Conservation (phyloP, 805 yeast species). For the Lachancea nothofagi region DNA sequence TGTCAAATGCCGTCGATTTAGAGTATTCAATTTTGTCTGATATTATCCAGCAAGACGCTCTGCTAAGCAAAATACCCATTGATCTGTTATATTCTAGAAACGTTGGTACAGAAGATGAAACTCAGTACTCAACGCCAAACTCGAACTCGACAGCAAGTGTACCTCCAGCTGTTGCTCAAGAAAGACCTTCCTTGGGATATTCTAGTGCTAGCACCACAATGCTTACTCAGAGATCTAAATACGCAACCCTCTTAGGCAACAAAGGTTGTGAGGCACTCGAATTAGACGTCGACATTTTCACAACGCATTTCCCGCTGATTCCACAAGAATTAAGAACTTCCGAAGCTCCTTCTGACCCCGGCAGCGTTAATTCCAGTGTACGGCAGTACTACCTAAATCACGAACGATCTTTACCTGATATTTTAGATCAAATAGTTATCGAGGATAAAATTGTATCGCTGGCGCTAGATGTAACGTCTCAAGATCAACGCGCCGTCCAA, state of each 20-base stretch:
- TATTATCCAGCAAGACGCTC: conserved; percentile 43
- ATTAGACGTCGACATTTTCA: conserved; percentile 24
- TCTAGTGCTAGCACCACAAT: conserved; percentile 2
- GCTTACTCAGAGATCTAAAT: conserved; percentile 8
- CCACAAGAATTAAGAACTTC: conserved; percentile 20
- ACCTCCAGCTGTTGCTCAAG: not conserved
- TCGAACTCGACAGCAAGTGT: conserved; percentile 3
- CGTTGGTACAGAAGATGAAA: conserved; percentile 1
- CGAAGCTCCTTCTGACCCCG: conserved; percentile 7
- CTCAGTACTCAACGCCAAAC: conserved; percentile 11
- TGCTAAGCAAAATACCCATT: conserved; percentile 24
- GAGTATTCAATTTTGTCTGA: conserved; percentile 67
- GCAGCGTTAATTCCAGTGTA: conserved; percentile 38
- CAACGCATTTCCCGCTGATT: conserved; percentile 28
- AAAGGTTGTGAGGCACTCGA: conserved; percentile 24
- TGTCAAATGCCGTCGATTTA: conserved; percentile 66
- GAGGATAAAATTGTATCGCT: conserved; percentile 17
- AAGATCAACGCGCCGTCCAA: conserved; percentile 16
- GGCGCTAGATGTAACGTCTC: conserved; percentile 24
- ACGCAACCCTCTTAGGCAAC: conserved; percentile 27
- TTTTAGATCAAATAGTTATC: conserved; percentile 31
- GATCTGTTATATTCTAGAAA: conserved; percentile 18
- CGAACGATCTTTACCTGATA: conserved; percentile 54
- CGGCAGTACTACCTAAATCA: conserved; percentile 66
- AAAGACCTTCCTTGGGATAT: not conserved